phyloP scores from a whole-genome alignment of 106 monocot species.

The Acorus gramineus region DNA sequence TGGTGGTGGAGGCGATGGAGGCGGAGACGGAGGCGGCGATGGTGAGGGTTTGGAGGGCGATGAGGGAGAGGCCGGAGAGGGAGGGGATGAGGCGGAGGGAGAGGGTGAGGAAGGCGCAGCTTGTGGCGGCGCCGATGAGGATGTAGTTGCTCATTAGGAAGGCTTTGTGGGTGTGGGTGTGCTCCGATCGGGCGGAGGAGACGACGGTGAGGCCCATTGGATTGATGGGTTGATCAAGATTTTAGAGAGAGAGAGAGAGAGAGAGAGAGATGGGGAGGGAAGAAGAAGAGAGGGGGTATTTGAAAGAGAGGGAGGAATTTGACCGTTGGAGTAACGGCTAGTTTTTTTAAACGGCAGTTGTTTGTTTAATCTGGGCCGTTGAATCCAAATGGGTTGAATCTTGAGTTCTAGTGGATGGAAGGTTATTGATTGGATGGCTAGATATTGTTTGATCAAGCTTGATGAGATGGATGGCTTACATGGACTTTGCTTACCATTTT shows the following conservation, averaged over 20 bases:
- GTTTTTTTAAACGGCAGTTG: background rate
- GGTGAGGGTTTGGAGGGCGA: constrained; percentile 78
- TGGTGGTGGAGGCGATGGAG: constrained; percentile 17
- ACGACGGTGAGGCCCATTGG: background rate
- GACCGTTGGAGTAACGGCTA: constrained; percentile 3
- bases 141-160: constrained; percentile 86
- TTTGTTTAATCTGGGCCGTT: too few relatives aligned
- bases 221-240: background rate
- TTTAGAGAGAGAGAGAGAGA: background rate
- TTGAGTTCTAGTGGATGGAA: too few relatives aligned
- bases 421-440: too few relatives aligned
- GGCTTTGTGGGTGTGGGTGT: constrained; percentile 47
- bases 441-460: too few relatives aligned
- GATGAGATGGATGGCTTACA: too few relatives aligned
- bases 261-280: background rate
- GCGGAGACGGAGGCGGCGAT: constrained; percentile 48
- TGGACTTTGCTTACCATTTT: too few relatives aligned
- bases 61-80: constrained; percentile 59
- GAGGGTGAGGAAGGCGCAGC: constrained; percentile 86
- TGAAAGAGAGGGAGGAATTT: background rate
- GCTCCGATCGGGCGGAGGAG: background rate
- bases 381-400: too few relatives aligned
- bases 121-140: constrained; percentile 63
- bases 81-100: constrained; percentile 90
- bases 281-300: background rate